Base-by-base conservation (phyloP, 164 flowering plant genomes). In the Hamamelis virginiana region DNA sequence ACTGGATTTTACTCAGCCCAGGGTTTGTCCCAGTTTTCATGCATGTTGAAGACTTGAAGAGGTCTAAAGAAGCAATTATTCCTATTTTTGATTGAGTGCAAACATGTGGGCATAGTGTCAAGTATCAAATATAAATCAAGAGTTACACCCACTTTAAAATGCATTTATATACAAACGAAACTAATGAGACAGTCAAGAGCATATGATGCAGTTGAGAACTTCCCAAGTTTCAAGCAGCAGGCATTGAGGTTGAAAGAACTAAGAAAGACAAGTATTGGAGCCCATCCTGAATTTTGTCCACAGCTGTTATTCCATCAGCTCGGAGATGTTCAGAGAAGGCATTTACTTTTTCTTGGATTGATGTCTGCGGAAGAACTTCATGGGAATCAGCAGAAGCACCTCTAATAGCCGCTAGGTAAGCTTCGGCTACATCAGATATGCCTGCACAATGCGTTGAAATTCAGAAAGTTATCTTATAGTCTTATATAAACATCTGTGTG, bases 341-440 rank as follows among this genome's bases (percentile, higher is more conserved):
- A 61, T 72, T 76, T 38, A 84, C 92, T 76, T 90, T 92, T 5
- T 95, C 94, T 67, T 84, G 87, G 33, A 91, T 68, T 11, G 92
- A 84, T 65, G 78, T 74, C 50, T 81, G 71, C 23, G 80, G 76
- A 66, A 74, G 76, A 45, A 67, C 78, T 18, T 80, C 85, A 4
- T 67, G 83, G 55, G 83, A 83, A 62, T 89, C 91, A 8, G 78
- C 75, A 68, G 84, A 67, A 19, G 81, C 84, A 64, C 76, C 80
- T 77, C 82, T 90, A 1, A 88, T 75, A 46, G 96, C 97, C 33
- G 82, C 90, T 67, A 63, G 57, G 73, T 86, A 92, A 19, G 94
- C 91, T 80, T 86, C 97, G 14, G 85, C 81, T 4, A 95, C 94
- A 68, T 95, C 98, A 18, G 96, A 85, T 69, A 95, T 86, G 69